Percentiles rank a stretch among this genome's conserved stretches.
Conservation (phyloP, 108 stramenopile species). For the Cyclostephanos invisitatus region DNA sequence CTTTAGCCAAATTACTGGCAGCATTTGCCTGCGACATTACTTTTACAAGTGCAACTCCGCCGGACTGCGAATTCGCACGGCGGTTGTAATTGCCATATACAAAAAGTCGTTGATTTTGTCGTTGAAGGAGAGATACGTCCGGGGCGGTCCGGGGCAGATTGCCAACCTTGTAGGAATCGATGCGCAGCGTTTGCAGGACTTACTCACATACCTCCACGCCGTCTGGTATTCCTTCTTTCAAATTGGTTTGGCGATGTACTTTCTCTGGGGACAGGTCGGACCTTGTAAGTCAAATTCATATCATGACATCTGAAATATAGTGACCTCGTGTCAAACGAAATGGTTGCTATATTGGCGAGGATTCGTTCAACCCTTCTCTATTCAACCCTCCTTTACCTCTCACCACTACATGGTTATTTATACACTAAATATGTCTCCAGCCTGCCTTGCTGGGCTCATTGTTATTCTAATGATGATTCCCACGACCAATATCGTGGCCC, state of each 20-base stretch:
- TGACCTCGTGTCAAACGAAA: no score
- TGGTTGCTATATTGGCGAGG: no score
- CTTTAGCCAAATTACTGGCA: slow-evolving; percentile 74
- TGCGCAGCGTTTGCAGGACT: slow-evolving; percentile 83
- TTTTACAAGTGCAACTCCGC: slow-evolving; percentile 89
- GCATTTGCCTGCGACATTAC: slow-evolving; percentile 89
- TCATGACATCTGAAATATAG: no score
- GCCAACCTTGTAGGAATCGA: slow-evolving; percentile 93
- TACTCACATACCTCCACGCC: slow-evolving; percentile 84
- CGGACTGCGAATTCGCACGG: slow-evolving; percentile 85
- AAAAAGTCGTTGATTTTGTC: slow-evolving; percentile 80
- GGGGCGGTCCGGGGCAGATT: slow-evolving; percentile 74
- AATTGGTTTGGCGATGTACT: slow-evolving; percentile 77
- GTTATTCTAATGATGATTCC: slow-evolving; percentile 90
- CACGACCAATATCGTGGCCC: slow-evolving; percentile 69
- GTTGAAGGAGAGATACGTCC: slow-evolving; percentile 62
- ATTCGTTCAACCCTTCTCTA: no score
- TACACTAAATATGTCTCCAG: no score
- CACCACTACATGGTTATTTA: no score
- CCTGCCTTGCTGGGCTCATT: slow-evolving; percentile 79
- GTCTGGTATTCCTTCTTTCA: slow-evolving; percentile 84
- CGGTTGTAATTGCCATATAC: slow-evolving; percentile 84
- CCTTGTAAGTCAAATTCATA: no score
- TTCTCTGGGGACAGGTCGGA: slow-evolving; percentile 86
- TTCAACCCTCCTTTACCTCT: no score